Conservation (phyloP, 192 early-diverging fungal species). For the Chytriomyces hyalinus region DNA sequence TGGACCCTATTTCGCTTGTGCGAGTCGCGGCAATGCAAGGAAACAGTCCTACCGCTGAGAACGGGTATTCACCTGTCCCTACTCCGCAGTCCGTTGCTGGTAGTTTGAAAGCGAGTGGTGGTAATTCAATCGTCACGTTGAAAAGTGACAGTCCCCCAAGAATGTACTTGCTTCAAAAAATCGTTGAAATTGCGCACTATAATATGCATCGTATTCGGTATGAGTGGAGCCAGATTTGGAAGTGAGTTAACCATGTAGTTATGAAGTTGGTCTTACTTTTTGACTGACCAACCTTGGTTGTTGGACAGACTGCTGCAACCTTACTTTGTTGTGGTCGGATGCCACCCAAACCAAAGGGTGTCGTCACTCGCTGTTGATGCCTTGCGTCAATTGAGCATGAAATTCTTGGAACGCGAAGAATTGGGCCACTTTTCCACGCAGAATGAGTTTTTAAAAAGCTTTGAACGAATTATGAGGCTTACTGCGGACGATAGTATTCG, state of each 20-base stretch:
- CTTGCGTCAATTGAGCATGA: slow-evolving; percentile 88
- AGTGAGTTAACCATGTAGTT: slow-evolving; percentile 5
- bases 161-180: slow-evolving; percentile 90
- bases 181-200: slow-evolving; percentile 96
- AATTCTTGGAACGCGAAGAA: slow-evolving; percentile 94
- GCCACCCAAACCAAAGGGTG: slow-evolving; percentile 79
- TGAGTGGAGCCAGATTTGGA: slow-evolving; percentile 94
- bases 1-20: slow-evolving; percentile 52
- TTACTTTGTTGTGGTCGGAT: slow-evolving; percentile 86
- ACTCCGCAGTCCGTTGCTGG: slow-evolving; percentile 17
- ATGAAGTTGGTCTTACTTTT: slow-evolving; percentile 51
- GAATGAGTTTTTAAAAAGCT: slow-evolving; percentile 91
- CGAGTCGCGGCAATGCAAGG: slow-evolving; percentile 8
- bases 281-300: too few species aligned
- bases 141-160: slow-evolving; percentile 58
- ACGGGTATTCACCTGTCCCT: slow-evolving; percentile 9
- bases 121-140: slow-evolving; percentile 14
- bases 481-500: slow-evolving; percentile 78
- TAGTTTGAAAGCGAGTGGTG: neutral
- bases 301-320: slow-evolving; percentile 57
- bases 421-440: slow-evolving; percentile 91
- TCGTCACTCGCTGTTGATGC: slow-evolving; percentile 91
- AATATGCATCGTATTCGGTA: slow-evolving; percentile 95
- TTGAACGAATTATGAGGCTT: slow-evolving; percentile 84
- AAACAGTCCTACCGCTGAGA: slow-evolving; percentile 36